A percentile compares a stretch with the other conserved stretches of the same genome.
These are phyloP conservation scores for Cicer chorassanicum DNA, from an alignment of 306 rosid species.

Conservation along the genomic window DNA sequence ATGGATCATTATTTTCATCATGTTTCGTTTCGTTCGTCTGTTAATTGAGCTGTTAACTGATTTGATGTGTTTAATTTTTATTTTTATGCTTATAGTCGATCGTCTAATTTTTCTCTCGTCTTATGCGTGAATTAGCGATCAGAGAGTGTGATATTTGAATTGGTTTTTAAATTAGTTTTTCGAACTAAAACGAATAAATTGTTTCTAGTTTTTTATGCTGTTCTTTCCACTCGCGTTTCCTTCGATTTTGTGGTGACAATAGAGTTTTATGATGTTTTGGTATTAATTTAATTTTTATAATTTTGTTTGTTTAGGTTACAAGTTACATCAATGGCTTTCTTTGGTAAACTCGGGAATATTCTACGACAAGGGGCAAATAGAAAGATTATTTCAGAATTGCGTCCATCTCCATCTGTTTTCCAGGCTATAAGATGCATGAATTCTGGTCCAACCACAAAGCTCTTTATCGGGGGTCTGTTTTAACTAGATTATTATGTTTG, in stretches of 20 bases:
- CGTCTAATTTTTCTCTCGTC: background rate
- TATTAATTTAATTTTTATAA: background rate
- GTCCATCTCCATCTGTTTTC: conserved; percentile 56
- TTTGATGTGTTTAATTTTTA: background rate
- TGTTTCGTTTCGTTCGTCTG: background rate
- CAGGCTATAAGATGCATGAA: conserved; percentile 78
- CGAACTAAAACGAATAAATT: background rate
- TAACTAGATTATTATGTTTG: conserved; percentile 13
- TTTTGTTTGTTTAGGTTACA: conserved; percentile 14
- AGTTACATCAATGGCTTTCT: conserved; percentile 76
- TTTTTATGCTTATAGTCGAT: background rate
- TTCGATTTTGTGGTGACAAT: background rate
- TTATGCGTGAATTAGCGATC: conserved; percentile 3
- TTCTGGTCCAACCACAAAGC: conserved; percentile 59
- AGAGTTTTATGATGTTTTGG: background rate
- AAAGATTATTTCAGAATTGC: conserved; percentile 55
- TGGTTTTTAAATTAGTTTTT: conserved; percentile 19
- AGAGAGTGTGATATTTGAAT: background rate
- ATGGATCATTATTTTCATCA: background rate
- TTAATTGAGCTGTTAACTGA: background rate
- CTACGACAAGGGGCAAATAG: conserved; percentile 60
- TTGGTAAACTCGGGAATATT: conserved; percentile 74
- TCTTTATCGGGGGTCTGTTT: conserved; percentile 82
- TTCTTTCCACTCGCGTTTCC: background rate
- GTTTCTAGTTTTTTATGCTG: background rate